These are phyloP conservation scores for Agroathelia rolfsii DNA, from an alignment of 1,284 basidiomycete species.

Conservation along the genomic window DNA sequence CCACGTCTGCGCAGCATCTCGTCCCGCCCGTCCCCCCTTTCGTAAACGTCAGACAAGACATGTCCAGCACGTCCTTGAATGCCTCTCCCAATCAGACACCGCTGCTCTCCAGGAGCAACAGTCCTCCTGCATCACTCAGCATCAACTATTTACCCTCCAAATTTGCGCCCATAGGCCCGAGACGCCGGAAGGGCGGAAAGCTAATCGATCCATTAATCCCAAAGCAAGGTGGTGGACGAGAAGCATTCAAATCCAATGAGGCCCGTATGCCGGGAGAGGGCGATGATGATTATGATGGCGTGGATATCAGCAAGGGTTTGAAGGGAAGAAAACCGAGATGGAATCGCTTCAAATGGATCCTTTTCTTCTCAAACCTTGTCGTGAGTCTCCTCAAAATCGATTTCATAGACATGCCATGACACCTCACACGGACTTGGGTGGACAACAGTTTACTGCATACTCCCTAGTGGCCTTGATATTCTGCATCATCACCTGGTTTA, in stretches of 20 bases:
- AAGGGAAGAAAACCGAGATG: slow-evolving; percentile 34
- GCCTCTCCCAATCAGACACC: slow-evolving; percentile 1
- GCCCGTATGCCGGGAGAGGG: slow-evolving; percentile 42
- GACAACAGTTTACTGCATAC: slow-evolving; percentile 33
- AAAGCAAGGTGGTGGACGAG: slow-evolving; percentile 52
- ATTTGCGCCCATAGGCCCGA: slow-evolving; percentile 37
- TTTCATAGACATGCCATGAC: no score
- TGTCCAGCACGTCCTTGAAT: no score
- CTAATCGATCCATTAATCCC: slow-evolving; percentile 21
- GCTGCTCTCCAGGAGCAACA: neutral
- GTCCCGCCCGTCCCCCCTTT: no score
- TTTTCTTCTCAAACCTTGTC: slow-evolving; percentile 44
- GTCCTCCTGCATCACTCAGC: slow-evolving; percentile 26
- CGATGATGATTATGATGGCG: slow-evolving; percentile 50
- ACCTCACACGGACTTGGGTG: no score
- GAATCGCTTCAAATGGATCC: slow-evolving; percentile 64
- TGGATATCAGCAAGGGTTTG: no score
- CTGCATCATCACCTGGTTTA: slow-evolving; percentile 38
- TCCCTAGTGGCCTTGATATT: slow-evolving; percentile 29
- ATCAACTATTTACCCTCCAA: slow-evolving; percentile 61
- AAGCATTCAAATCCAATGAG: slow-evolving; percentile 46
- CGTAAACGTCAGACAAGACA: no score
- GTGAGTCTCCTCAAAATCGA: slow-evolving; percentile 34
- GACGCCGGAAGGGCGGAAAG: slow-evolving; percentile 24
- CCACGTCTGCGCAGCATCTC: no score